phyloP scores from a whole-genome alignment of 768 basidiomycete species.

The Dacryopinax primogenitus region DNA sequence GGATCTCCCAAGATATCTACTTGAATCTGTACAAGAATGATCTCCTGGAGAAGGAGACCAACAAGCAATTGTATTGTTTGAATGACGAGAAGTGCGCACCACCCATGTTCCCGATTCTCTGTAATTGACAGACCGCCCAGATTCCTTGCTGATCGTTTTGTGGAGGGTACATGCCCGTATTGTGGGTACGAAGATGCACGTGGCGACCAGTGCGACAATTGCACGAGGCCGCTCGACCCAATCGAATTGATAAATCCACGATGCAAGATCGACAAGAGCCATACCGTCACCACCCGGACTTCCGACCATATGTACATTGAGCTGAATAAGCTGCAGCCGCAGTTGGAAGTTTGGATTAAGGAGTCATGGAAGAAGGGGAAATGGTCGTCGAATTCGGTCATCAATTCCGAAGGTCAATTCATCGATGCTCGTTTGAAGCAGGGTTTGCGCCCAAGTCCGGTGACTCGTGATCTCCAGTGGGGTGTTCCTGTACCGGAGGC shows the following conservation, averaged over 20 bases:
- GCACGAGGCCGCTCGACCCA: constrained; percentile 83
- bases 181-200: constrained; percentile 92
- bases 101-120: background rate
- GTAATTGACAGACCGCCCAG: constrained; percentile 28
- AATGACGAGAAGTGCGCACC: constrained; percentile 61
- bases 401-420: constrained; percentile 76
- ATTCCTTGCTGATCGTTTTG: constrained; percentile 93
- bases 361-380: constrained; percentile 63
- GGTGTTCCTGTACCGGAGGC: constrained; percentile 79
- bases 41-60: constrained; percentile 66
- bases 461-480: constrained; percentile 92
- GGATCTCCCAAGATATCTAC: constrained; percentile 86
- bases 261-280: constrained; percentile 73
- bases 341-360: constrained; percentile 79
- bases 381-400: constrained; percentile 88
- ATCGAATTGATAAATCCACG: constrained; percentile 90
- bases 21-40: constrained; percentile 65
- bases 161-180: constrained; percentile 94
- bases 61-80: constrained; percentile 91
- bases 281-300: constrained; percentile 57
- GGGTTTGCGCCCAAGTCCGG: constrained; percentile 75
- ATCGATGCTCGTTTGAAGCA: constrained; percentile 77
- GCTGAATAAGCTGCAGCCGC: constrained; percentile 69
- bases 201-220: constrained; percentile 95
- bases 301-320: constrained; percentile 88